Percentiles rank a stretch among this genome's conserved stretches.
Conservation (phyloP, 768 basidiomycete genomes). For the Psilocybe tampanensis region DNA sequence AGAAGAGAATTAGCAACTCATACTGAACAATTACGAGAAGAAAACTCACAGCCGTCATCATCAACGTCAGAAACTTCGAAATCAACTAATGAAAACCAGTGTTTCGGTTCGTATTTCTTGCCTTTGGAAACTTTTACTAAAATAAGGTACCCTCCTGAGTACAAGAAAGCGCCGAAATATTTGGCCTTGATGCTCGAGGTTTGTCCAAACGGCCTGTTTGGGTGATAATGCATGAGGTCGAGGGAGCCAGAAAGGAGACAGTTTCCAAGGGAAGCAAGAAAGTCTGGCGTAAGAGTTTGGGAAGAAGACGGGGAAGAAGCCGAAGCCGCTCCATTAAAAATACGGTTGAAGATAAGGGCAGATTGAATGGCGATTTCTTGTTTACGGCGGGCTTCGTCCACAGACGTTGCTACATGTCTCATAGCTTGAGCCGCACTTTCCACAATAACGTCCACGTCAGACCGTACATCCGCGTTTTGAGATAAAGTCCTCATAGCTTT, state of each 20-base stretch:
- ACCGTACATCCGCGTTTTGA: constrained; percentile 18
- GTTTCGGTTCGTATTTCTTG: constrained; percentile 80
- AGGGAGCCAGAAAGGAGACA: constrained; percentile 84
- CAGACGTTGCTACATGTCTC: constrained; percentile 73
- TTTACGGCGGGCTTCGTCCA: constrained; percentile 77
- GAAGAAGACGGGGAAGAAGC: constrained; percentile 30
- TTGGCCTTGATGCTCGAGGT: constrained; percentile 68
- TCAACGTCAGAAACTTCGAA: constrained; percentile 72
- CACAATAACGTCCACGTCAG: constrained; percentile 46
- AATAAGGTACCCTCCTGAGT: constrained; percentile 81
- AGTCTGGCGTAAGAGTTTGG: constrained; percentile 49
- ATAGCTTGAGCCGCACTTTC: constrained; percentile 67
- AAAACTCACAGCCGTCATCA: constrained; percentile 71
- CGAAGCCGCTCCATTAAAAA: constrained; percentile 41
- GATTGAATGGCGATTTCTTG: constrained; percentile 70
- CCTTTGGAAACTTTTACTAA: constrained; percentile 85
- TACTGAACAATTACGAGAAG: not conserved
- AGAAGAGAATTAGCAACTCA: not conserved
- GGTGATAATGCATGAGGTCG: constrained; percentile 79
- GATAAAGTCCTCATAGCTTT: constrained; percentile 30
- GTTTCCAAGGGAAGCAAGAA: constrained; percentile 74
- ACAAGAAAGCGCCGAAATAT: constrained; percentile 91
- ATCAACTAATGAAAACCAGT: constrained; percentile 82
- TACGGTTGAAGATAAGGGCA: constrained; percentile 67
- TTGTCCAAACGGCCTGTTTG: constrained; percentile 43